A percentile compares a stretch with the other conserved stretches of the same genome.
phyloP scores from a whole-genome alignment of 805 yeast species.

The Ogataea nonfermentans region DNA sequence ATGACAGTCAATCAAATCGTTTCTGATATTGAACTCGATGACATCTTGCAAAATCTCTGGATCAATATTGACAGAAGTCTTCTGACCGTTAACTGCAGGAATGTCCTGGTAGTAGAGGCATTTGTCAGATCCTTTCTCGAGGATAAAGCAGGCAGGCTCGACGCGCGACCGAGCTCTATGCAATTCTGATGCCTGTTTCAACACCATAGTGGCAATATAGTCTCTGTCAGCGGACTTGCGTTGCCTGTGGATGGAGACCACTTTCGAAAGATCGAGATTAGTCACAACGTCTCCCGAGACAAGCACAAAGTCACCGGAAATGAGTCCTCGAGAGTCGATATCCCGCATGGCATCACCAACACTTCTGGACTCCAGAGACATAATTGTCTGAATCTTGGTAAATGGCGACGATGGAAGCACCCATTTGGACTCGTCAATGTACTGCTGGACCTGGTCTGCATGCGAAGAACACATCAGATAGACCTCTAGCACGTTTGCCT shows the following conservation, averaged over 20 bases:
- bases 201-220: constrained; percentile 91
- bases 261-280: constrained; percentile 75
- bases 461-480: constrained; percentile 87
- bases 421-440: constrained; percentile 77
- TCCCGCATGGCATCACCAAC: constrained; percentile 99
- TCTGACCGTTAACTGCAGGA: constrained; percentile 50
- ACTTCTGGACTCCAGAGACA: constrained; percentile 82
- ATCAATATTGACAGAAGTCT: constrained; percentile 61
- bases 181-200: constrained; percentile 77
- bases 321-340: constrained; percentile 84
- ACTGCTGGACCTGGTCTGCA: constrained; percentile 81
- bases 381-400: constrained; percentile 67
- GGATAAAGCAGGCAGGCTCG: constrained; percentile 81
- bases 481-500: constrained; percentile 87
- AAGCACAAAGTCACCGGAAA: constrained; percentile 84
- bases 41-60: constrained; percentile 79
- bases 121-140: constrained; percentile 70
- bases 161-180: constrained; percentile 81
- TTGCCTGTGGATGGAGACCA: constrained; percentile 68
- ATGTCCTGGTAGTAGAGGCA: constrained; percentile 84
- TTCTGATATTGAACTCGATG: constrained; percentile 75
- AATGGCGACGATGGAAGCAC: constrained; percentile 71
- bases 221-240: constrained; percentile 78
- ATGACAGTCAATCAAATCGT: constrained; percentile 94
- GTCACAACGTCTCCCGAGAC: constrained; percentile 96